Conservation (phyloP, 2,329 filamentous ascomycete genomes). For the Diaporthe sp. region DNA sequence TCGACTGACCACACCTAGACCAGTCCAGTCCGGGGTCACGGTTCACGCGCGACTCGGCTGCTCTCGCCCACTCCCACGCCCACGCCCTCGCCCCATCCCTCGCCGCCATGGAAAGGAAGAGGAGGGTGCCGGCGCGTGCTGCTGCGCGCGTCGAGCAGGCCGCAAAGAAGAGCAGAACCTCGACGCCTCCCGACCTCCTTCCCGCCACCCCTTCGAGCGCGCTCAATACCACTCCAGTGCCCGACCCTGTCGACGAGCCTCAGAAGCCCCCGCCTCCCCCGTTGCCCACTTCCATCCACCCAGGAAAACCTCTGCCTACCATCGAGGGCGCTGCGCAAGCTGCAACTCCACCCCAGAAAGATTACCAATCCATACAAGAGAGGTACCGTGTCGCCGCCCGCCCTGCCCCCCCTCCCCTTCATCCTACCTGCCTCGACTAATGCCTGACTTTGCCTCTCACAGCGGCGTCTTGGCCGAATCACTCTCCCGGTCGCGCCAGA, state of each 20-base stretch:
- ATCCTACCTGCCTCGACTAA: background rate
- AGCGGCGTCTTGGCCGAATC: conserved; percentile 84
- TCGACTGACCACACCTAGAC: conserved; percentile 6
- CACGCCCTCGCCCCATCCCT: background rate
- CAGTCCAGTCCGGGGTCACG: conserved; percentile 13
- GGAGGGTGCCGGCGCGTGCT: conserved; percentile 74
- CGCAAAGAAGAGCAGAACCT: conserved; percentile 69
- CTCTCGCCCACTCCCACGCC: background rate
- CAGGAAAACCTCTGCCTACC: conserved; percentile 79
- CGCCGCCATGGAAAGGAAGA: conserved; percentile 72
- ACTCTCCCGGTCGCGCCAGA: conserved; percentile 78
- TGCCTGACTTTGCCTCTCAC: conserved; percentile 29
- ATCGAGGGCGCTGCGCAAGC: conserved; percentile 74
- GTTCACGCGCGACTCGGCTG: background rate
- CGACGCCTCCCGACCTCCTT: conserved; percentile 66
- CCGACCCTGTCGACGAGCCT: conserved; percentile 48
- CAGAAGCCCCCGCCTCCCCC: conserved; percentile 51
- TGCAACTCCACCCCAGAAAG: conserved; percentile 71
- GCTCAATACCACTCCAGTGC: conserved; percentile 47
- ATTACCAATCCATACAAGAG: conserved; percentile 82
- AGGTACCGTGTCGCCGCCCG: conserved; percentile 64
- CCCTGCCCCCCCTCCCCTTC: background rate
- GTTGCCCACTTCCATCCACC: conserved; percentile 73
- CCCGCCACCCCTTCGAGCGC: conserved; percentile 62
- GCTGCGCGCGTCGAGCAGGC: conserved; percentile 72